Evolutionary conservation across 1,284 basidiomycete genomes (phyloP).

Genomic region (Microbotryum intermedium): DNA sequence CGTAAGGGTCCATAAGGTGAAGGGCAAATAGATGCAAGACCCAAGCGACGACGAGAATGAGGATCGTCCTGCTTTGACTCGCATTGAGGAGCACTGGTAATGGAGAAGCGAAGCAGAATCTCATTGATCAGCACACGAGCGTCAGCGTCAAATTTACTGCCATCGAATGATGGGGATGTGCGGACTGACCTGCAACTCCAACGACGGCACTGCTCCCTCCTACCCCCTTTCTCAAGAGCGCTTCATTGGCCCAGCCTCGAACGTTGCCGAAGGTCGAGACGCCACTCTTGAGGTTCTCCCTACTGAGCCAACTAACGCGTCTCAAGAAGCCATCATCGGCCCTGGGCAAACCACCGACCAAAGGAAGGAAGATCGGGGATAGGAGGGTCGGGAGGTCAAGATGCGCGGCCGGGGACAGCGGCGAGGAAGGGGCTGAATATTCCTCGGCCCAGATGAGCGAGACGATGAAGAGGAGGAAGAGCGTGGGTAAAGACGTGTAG

Average conservation of each 20-base stretch:
- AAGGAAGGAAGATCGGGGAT: background rate
- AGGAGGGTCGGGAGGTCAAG: background rate
- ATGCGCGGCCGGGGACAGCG: background rate
- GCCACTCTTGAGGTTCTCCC: constrained; percentile 6
- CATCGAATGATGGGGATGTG: background rate
- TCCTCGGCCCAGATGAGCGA: constrained; percentile 19
- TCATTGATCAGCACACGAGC: too few species aligned
- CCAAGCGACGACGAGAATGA: constrained; percentile 11
- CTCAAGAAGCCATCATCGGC: background rate
- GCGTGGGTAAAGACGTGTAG: constrained; percentile 15
- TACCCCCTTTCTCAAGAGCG: constrained; percentile 15
- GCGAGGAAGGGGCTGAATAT: constrained; percentile 5
- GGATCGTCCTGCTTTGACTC: background rate
- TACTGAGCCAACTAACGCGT: constrained; percentile 1
- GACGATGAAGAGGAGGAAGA: constrained; percentile 17
- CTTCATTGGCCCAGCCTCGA: constrained; percentile 23
- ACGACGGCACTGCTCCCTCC: constrained; percentile 15
- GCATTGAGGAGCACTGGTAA: constrained; percentile 5
- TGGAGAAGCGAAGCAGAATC: too few species aligned
- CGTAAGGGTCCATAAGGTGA: constrained; percentile 7
- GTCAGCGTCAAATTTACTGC: too few species aligned
- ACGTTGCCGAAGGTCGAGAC: constrained; percentile 7
- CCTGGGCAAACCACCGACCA: background rate
- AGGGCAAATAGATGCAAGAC: constrained; percentile 7
- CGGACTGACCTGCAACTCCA: constrained; percentile 11